Base-by-base conservation (phyloP, 495 filamentous ascomycete species). In the Platismatia glauca region DNA sequence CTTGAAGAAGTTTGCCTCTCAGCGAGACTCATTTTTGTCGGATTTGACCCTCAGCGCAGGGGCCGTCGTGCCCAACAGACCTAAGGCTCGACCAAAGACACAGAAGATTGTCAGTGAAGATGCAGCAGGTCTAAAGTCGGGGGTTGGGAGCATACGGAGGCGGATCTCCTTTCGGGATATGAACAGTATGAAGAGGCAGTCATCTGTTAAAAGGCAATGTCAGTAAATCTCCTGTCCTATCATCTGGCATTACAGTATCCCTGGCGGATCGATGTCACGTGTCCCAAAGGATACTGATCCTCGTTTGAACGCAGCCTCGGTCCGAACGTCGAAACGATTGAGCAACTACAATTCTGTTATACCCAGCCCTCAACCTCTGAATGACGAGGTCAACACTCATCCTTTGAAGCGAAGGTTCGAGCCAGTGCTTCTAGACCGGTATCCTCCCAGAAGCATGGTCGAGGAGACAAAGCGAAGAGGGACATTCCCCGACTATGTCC, bases 311-410 rank as follows among this genome's bases (percentile, higher is more conserved):
- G 6, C 57, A 95, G 91, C 91, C 70, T 98, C 94, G 35, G 81
- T 95, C 66, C 85, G 93, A 63, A 96, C 90, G 3, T 88, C 92
- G 31, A 91, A 86, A 77, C 80, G 94, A 68, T 76, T 97, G 46
- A 97, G 93, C 71, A 96, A 95, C 69, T 98, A 98, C 72, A 97
- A 98, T 71, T 96, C 94, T 2, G 94, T 98, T 29, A 97, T 98
- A 55, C 94, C 94, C 11, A 86, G 84, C 0, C 94, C 94, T 11
- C 89, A 97, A 72, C 94, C 93, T 31, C 81, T 98, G 57, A 88
- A 93, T 66, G 81, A 87, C 33, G 87, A 89, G 62, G 89, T 90
- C n/a, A 86, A 91, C 63, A 96, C 95, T 88, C 94, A 97, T 74
- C 94, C 94, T 18, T 77, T 98, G 59, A 94, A 94, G 75, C 84